Conservation (phyloP, 75 land plant genomes). For the Sequoia sempervirens region DNA sequence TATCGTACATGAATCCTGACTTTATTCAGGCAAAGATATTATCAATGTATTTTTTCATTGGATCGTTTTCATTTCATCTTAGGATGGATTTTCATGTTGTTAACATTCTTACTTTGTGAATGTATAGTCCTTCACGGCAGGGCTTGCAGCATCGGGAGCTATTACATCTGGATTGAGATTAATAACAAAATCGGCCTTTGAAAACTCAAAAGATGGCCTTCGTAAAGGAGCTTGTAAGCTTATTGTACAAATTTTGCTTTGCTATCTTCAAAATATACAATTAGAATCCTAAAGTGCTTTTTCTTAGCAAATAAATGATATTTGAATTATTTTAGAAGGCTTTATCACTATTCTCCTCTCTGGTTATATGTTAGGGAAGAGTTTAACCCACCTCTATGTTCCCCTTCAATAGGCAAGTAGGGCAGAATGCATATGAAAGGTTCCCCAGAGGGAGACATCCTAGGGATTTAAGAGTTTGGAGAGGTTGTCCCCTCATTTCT, state of each 20-base stretch:
- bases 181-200: slow-evolving; percentile 61
- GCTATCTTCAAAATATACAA: neutral
- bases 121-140: slow-evolving; percentile 81
- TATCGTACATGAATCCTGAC: slow-evolving; percentile 84
- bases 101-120: neutral
- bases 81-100: neutral
- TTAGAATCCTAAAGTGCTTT: neutral
- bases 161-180: slow-evolving; percentile 80
- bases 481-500: too few relatives aligned
- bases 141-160: slow-evolving; percentile 94
- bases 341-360: neutral
- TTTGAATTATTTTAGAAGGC: neutral
- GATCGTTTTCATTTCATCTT: neutral
- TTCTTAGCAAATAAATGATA: neutral
- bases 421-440: neutral
- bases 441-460: neutral
- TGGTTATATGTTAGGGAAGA: neutral
- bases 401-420: neutral
- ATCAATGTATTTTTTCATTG: neutral
- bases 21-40: slow-evolving; percentile 67
- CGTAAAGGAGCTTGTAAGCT: slow-evolving; percentile 46
- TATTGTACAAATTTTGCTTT: neutral
- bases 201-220: slow-evolving; percentile 35
- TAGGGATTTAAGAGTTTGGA: too few relatives aligned
- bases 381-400: neutral